Percentiles rank a stretch among this genome's conserved stretches.
Evolutionary conservation across 2,329 filamentous ascomycete species (phyloP).

Genomic region (Clarireedia hainanense): DNA sequence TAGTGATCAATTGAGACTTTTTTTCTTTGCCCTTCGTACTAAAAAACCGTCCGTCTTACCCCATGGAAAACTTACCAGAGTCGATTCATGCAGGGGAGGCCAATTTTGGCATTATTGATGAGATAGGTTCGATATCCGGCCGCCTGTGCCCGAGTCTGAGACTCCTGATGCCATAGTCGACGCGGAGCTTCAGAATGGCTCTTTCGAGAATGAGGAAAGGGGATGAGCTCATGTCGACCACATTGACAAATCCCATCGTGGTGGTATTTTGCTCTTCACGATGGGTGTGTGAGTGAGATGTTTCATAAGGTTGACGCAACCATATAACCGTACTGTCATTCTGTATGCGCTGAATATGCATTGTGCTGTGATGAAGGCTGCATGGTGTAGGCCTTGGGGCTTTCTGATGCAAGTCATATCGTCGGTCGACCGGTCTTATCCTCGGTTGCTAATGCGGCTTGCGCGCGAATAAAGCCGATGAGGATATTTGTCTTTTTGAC

Average conservation of each 20-base stretch:
- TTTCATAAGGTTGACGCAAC: slow-evolving; percentile 7
- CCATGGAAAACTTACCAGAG: slow-evolving; percentile 17
- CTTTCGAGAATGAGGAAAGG: slow-evolving; percentile 8
- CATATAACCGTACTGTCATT: slow-evolving; percentile 1
- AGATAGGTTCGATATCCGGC: slow-evolving; percentile 21
- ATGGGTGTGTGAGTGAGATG: not conserved
- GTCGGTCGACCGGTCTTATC: slow-evolving; percentile 3
- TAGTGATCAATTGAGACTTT: slow-evolving; percentile 8
- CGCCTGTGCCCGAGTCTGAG: slow-evolving; percentile 6
- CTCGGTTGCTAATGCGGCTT: not conserved
- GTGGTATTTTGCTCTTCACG: not conserved
- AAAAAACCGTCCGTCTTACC: slow-evolving; percentile 1
- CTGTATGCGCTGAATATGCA: slow-evolving; percentile 10
- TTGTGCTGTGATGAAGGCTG: not conserved
- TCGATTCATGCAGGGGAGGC: slow-evolving; percentile 29
- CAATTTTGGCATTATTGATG: slow-evolving; percentile 19
- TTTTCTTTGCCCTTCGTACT: slow-evolving; percentile 2
- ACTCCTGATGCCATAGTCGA: slow-evolving; percentile 2
- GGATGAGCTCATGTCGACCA: not conserved
- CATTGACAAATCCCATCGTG: not conserved
- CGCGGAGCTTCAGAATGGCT: not conserved
- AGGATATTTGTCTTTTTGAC: not conserved
- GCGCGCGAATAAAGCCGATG: slow-evolving; percentile 1
- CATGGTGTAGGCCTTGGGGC: slow-evolving; percentile 1
- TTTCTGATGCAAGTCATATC: slow-evolving; percentile 11